Conservation (phyloP, 768 basidiomycete genomes). For the Mycena chlorophos region DNA sequence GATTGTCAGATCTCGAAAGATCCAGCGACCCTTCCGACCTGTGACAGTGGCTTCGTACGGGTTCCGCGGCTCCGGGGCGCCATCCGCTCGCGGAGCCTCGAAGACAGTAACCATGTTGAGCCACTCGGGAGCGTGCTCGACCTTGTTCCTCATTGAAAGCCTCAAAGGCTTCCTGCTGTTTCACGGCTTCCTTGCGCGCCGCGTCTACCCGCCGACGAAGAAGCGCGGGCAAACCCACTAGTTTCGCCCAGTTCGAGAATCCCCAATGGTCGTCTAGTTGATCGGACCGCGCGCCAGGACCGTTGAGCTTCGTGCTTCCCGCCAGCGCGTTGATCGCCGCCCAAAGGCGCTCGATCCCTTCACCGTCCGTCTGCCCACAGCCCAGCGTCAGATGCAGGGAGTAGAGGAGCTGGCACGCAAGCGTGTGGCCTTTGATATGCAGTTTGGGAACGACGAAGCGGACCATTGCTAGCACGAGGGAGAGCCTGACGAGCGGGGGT, state of each 20-base stretch:
- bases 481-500: conserved; percentile 13
- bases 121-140: background rate
- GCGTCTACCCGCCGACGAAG: conserved; percentile 1
- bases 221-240: conserved; percentile 14
- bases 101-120: conserved; percentile 3
- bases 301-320: conserved; percentile 36
- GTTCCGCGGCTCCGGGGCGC: background rate
- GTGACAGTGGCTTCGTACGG: background rate
- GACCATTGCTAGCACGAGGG: conserved; percentile 5
- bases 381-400: conserved; percentile 26
- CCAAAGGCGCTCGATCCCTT: conserved; percentile 36
- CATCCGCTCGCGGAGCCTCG: conserved; percentile 7
- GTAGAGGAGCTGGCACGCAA: conserved; percentile 24
- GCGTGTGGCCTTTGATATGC: conserved; percentile 27
- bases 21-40: background rate
- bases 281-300: conserved; percentile 30
- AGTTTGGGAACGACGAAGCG: conserved; percentile 31
- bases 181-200: background rate
- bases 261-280: conserved; percentile 30
- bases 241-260: conserved; percentile 30
- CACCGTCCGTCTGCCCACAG: conserved; percentile 35
- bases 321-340: conserved; percentile 26
- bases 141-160: background rate
- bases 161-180: background rate
- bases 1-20: background rate